Evolutionary conservation across 805 yeast species (phyloP), one percentile per base, ranked within the genome.

Genomic region (Metschnikowia amazonensis): DNA sequence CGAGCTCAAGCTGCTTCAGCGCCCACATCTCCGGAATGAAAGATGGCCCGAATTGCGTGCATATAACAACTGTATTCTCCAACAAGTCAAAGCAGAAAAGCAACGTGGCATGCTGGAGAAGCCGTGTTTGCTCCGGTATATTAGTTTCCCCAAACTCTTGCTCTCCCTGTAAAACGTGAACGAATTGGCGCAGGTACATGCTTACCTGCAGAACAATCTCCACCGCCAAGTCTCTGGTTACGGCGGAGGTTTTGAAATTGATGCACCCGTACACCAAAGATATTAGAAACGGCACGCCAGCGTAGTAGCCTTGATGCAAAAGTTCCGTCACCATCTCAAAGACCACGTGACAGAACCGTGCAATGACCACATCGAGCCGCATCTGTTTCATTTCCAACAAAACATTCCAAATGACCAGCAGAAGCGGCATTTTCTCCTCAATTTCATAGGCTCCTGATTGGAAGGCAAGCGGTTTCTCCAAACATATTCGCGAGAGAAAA

Each of bases 201-300:
- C 57, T 51, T 5, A 62, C 45, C 17, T 37, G 42, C 6, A 34
- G 37, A 3, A 62, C 43, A n/a, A 65, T 46, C 2, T 33, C 29
- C 18, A 44, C 35, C 2, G 66, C 58, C 20, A 74, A 65, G 11
- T 59, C 55, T 30, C 56, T 62, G 17, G 66, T 67, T 1, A 82
- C 70, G 0, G 92, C 89, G 45, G 77, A 76, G 1, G 86, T 82
- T 56, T 86, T 69, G 61, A 81, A 86, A 17, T 63, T 70, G 5
- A 84, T 60, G 1, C 80, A 57, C 42, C 78, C 77, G 52, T 80
- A 80, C 31, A 84, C 64, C 32, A 86, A 53, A 0, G 85, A 70
- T 2, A 84, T 57, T 11, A 86, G 51, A 57, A 81, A 84, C 1
- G 94, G 94, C 3, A 82, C 66, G 0, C 82, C 60, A 1, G 75